A percentile compares a stretch with the other conserved stretches of the same genome.
Evolutionary conservation across 768 basidiomycete genomes (phyloP).

Genomic region (Lentinus tigrinus): DNA sequence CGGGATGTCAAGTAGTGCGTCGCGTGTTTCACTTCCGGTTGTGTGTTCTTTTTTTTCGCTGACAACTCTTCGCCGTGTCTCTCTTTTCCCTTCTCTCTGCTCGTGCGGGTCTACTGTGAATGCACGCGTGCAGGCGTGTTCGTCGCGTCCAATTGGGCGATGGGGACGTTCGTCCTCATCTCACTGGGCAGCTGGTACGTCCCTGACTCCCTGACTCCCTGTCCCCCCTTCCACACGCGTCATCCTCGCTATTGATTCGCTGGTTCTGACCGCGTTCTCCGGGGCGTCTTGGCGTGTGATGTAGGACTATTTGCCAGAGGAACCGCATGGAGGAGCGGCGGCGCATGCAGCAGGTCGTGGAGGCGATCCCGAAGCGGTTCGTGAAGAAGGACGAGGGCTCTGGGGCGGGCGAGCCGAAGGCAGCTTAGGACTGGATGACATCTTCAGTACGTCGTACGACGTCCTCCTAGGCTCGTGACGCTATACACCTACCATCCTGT

Average conservation of each 20-base stretch:
- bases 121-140: constrained; percentile 47
- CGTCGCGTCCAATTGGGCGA: constrained; percentile 76
- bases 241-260: not conserved
- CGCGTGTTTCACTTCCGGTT: not conserved
- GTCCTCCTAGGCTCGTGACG: not conserved
- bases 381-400: constrained; percentile 40
- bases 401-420: not conserved
- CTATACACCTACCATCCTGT: too few species aligned
- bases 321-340: constrained; percentile 53
- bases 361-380: constrained; percentile 57
- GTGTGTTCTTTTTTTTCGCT: not conserved
- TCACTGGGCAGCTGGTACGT: constrained; percentile 71
- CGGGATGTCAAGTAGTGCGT: constrained; percentile 62
- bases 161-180: constrained; percentile 68
- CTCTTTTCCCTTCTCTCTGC: not conserved
- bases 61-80: not conserved
- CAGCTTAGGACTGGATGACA: not conserved
- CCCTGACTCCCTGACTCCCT: not conserved
- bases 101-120: not conserved
- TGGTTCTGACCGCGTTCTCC: not conserved
- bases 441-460: not conserved
- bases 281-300: not conserved
- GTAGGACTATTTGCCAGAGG: constrained; percentile 65
- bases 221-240: not conserved
- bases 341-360: constrained; percentile 55